A percentile compares a stretch with the other conserved stretches of the same genome.
Evolutionary conservation across 192 early-diverging fungal genomes (phyloP).

Genomic region (Coemansia sp.): DNA sequence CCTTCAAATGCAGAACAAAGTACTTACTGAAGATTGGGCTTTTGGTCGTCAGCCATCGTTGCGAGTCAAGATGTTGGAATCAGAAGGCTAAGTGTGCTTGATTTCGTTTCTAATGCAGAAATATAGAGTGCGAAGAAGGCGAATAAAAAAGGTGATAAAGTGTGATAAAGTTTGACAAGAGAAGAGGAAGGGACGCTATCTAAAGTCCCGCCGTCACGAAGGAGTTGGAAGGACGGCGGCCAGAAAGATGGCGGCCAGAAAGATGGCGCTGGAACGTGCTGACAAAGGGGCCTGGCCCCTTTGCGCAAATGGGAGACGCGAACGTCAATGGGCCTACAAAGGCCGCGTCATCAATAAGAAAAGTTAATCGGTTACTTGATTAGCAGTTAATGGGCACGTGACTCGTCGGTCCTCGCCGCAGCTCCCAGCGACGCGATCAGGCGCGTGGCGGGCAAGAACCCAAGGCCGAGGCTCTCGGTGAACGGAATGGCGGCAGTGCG

Average conservation of each 20-base stretch:
- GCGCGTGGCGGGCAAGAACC: conserved; percentile 29
- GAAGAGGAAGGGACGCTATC: too few relatives aligned
- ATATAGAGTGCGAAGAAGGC: neutral
- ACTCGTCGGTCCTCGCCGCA: neutral
- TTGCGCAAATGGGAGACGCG: neutral
- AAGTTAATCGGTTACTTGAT: neutral
- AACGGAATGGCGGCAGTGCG: conserved; percentile 37
- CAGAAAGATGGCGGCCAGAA: neutral
- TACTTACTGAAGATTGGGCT: conserved; percentile 46
- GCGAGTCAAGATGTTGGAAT: conserved; percentile 5
- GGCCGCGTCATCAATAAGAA: neutral
- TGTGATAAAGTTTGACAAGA: conserved; percentile 4
- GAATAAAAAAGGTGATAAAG: too few relatives aligned
- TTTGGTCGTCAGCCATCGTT: conserved; percentile 23
- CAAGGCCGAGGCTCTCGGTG: conserved; percentile 14
- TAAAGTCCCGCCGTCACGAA: neutral
- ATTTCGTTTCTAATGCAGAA: conserved; percentile 1
- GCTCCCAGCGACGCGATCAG: conserved; percentile 18
- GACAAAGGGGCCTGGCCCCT: neutral
- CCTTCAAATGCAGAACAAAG: neutral
- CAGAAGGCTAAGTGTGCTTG: neutral
- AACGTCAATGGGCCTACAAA: too few relatives aligned
- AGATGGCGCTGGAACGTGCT: neutral
- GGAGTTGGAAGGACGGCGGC: neutral
- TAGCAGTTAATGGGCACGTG: neutral